Evolutionary conservation across 768 basidiomycete species (phyloP).

Genomic region (Auricularia sp.): DNA sequence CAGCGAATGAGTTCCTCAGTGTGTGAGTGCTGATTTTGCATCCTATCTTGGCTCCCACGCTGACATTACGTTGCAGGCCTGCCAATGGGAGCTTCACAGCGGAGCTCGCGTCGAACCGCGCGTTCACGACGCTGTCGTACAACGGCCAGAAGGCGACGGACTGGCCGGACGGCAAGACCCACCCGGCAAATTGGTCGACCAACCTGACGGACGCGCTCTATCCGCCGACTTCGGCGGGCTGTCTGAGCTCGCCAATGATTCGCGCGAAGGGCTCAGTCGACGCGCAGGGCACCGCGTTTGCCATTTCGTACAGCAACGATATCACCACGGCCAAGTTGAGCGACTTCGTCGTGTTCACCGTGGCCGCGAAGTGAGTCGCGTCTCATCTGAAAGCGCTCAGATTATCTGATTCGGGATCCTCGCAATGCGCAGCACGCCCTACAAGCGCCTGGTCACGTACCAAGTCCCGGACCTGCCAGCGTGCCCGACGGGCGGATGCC

Average conservation of each 20-base stretch:
- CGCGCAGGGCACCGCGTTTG: constrained; percentile 3
- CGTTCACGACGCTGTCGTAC: constrained; percentile 3
- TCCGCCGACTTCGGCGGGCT: not conserved
- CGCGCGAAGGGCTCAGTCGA: not conserved
- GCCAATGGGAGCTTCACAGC: constrained; percentile 3
- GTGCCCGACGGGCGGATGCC: constrained; percentile 7
- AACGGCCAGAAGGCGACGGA: not conserved
- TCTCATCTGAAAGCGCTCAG: too few species aligned
- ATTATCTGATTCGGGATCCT: too few species aligned
- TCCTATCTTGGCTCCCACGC: not conserved
- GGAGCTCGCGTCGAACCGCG: constrained; percentile 4
- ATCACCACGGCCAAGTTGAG: not conserved
- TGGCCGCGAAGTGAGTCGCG: not conserved
- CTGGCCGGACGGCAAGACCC: constrained; percentile 4
- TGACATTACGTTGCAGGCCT: constrained; percentile 1
- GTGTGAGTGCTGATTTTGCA: not conserved
- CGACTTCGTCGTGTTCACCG: constrained; percentile 4
- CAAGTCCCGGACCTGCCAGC: constrained; percentile 3
- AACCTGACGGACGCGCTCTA: not conserved
- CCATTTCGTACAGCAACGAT: constrained; percentile 5
- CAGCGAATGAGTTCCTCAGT: constrained; percentile 1
- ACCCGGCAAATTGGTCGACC: constrained; percentile 3
- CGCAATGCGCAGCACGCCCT: constrained; percentile 4
- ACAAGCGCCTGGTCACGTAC: constrained; percentile 6
- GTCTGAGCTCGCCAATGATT: not conserved